Base-by-base conservation (phyloP, 1,139 yeast genomes). In the Kodamaea sp. region DNA sequence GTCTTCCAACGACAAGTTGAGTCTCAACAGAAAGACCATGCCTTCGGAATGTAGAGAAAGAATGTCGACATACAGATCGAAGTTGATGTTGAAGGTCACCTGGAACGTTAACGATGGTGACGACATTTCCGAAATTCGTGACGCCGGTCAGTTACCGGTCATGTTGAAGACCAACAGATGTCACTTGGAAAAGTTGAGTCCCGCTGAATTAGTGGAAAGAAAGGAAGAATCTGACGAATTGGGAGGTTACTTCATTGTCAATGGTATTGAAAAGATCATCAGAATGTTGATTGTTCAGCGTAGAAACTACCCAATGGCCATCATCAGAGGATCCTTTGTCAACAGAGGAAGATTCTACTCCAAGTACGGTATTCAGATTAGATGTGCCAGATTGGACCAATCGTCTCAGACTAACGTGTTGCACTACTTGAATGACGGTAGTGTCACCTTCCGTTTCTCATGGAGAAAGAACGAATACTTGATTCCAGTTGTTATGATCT, bases 201-300 rank as follows among this genome's bases (percentile, higher is more conserved):
- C 98, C 13, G 72, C 78, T 24, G 87, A 89, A 50, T 70, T 94
- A 47, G 94, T 92, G 11, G 65, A 73, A 15, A 73, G 70, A 39
- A 83, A 83, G 57, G 99, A 92, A 64, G 98, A 94, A 61, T 76
- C 89, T 27, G 98, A 94, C 59, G 99, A 92, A 60, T 68, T 89
- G 43, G 98, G 99, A 43, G 99, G 98, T 22, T 92, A 92, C 61
- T 92, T 94, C 59, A 78, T 92, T 48, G 92, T 92, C 40, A 92
- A 92, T 58, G 99, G 98, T 70, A 89, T 90, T 50, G 99, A 92
- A 62, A 94, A 92, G 64, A 73, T 92, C 52, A 80, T 92, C 53
- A 87, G 98, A 67, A 88, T 92, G 97, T 78, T 94, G 61, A 89
- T 92, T 70, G 97, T 92, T 14, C 98, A 92, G 66, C 83, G 97